Conservation (phyloP, 352 stramenopile species). For the Phytophthora rubi region DNA sequence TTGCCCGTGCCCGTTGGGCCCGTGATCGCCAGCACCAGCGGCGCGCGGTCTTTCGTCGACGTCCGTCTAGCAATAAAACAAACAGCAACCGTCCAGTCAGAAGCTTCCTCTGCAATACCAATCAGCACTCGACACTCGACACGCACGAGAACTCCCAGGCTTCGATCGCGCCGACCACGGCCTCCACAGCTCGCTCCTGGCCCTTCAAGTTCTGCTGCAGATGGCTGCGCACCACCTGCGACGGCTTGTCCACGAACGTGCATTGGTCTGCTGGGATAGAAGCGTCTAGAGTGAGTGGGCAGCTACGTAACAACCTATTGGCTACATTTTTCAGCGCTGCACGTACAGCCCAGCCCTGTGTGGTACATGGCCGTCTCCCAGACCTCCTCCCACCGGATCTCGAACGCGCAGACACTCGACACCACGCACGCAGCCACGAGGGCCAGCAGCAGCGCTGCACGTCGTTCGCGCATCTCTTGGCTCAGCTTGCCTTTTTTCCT, state of each 20-base stretch:
- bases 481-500: not conserved
- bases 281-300: constrained; percentile 3
- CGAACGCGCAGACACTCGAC: constrained; percentile 14
- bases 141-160: constrained; percentile 86
- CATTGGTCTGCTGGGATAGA: constrained; percentile 60
- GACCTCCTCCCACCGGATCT: constrained; percentile 40
- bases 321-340: constrained; percentile 20
- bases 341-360: constrained; percentile 55
- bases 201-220: constrained; percentile 64
- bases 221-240: constrained; percentile 57
- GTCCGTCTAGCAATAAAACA: constrained; percentile 41
- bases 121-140: not conserved
- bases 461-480: constrained; percentile 6
- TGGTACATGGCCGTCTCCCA: constrained; percentile 56
- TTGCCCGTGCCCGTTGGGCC: constrained; percentile 92
- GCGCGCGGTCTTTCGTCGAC: constrained; percentile 63
- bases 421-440: constrained; percentile 13
- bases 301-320: constrained; percentile 8
- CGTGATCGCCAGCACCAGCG: constrained; percentile 89
- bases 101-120: not conserved
- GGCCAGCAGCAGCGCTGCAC: constrained; percentile 25
- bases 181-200: constrained; percentile 69
- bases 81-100: constrained; percentile 6
- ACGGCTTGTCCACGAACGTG: constrained; percentile 73
- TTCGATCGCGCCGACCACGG: constrained; percentile 73